Percentiles rank a stretch among this genome's conserved stretches.
phyloP scores from a whole-genome alignment of 164 flowering plant genomes.

The Nymphaea colorata region DNA sequence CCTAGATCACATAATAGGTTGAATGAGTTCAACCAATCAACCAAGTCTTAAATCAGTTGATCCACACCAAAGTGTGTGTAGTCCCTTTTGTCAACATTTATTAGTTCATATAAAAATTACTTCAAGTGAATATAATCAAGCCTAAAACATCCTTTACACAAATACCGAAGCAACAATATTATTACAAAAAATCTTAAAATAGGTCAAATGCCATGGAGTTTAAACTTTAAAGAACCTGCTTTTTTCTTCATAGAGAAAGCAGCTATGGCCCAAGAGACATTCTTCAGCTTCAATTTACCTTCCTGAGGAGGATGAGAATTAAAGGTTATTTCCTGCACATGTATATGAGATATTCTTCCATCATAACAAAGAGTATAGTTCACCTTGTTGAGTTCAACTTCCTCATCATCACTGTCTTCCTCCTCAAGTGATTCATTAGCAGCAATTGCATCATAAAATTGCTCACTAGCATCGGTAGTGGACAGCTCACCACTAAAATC shows the following conservation, averaged over 20 bases:
- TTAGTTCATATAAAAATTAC: no score
- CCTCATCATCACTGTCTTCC: slow-evolving; percentile 51
- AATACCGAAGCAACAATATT: no score
- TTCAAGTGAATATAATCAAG: no score
- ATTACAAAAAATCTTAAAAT: no score
- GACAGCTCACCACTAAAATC: slow-evolving; percentile 36
- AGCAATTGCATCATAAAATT: slow-evolving; percentile 84
- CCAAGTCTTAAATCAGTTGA: no score
- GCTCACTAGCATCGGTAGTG: slow-evolving; percentile 39
- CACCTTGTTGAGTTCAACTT: slow-evolving; percentile 27
- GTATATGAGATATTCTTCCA: not conserved
- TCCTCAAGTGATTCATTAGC: slow-evolving; percentile 56
- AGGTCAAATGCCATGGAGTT: not conserved
- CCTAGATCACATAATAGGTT: no score
- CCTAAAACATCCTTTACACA: no score
- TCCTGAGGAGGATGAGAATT: slow-evolving; percentile 22
- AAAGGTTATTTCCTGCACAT: slow-evolving; percentile 1
- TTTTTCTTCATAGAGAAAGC: slow-evolving; percentile 36
- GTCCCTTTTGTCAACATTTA: no score
- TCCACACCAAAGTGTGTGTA: no score
- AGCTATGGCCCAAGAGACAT: slow-evolving; percentile 82
- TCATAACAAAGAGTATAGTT: not conserved
- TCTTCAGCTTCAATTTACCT: slow-evolving; percentile 60
- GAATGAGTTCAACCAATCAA: no score
- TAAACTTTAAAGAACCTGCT: slow-evolving; percentile 32